Conservation (phyloP, 2,329 filamentous ascomycete species). For the Alternaria solani region DNA sequence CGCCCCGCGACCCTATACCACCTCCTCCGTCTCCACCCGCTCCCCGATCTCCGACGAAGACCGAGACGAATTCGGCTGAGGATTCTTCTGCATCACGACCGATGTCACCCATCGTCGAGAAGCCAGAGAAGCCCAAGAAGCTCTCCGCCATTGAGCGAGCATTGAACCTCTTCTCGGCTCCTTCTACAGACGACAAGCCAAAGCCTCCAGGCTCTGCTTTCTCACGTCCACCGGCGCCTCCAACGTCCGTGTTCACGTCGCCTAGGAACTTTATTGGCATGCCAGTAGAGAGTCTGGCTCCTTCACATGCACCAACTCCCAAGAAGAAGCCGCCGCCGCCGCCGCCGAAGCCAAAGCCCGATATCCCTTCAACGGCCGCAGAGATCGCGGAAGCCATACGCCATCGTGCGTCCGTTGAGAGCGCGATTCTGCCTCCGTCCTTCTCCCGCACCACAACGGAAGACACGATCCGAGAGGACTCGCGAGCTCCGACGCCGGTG, state of each 20-base stretch:
- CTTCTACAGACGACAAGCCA: slow-evolving; percentile 2
- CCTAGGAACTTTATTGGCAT: slow-evolving; percentile 36
- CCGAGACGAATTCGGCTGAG: slow-evolving; percentile 26
- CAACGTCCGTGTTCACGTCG: slow-evolving; percentile 35
- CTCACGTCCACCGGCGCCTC: slow-evolving; percentile 39
- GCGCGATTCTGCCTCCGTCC: slow-evolving; percentile 32
- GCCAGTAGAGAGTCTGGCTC: slow-evolving; percentile 30
- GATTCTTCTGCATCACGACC: slow-evolving; percentile 19
- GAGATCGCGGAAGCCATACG: slow-evolving; percentile 22
- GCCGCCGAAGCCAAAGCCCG: slow-evolving; percentile 18
- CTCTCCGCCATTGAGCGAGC: slow-evolving; percentile 28
- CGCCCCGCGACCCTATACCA: slow-evolving; percentile 15
- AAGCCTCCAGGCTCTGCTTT: slow-evolving; percentile 29
- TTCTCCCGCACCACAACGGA: slow-evolving; percentile 22
- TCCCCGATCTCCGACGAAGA: slow-evolving; percentile 21
- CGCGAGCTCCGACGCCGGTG: slow-evolving; percentile 35
- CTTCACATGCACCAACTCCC: slow-evolving; percentile 25
- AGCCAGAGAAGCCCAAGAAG: slow-evolving; percentile 20
- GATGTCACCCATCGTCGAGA: slow-evolving; percentile 25
- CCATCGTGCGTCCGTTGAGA: slow-evolving; percentile 29
- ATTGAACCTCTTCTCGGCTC: slow-evolving; percentile 20
- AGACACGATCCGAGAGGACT: slow-evolving; percentile 25
- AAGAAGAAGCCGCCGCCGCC: slow-evolving; percentile 21
- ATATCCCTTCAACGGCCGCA: slow-evolving; percentile 17
- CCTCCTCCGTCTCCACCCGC: slow-evolving; percentile 12